Evolutionary conservation across 495 filamentous ascomycete genomes (phyloP), one percentile per base, ranked within the genome.

Genomic region (Tuber brumale): DNA sequence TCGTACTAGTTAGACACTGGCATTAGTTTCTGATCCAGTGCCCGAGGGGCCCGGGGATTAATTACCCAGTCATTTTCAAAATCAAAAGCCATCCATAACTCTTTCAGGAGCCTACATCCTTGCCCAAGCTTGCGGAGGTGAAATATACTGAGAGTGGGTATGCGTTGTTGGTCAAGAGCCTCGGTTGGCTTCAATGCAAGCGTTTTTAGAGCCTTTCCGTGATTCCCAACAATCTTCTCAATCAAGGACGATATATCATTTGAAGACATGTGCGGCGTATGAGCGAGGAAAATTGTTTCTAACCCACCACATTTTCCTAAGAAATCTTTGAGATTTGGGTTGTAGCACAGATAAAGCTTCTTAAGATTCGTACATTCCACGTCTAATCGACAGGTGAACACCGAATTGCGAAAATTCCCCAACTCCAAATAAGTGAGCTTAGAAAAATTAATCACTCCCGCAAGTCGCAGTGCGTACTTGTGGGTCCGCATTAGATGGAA

Each of bases 41-140:
- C n/a, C 18, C 57, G 57, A 31, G n/a, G 12, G 57, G 57, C 9
- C 0, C 12, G 57, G 57, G 51, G 12, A 16, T 31, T n/a, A 66
- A 66, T 66, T 66, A 66, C 57, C 57, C 57, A 66, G 18, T 66
- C 27, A 66, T 66, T 66, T 7, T 66, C 57, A 66, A 66, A 66
- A 6, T 66, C 57, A 66, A 66, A 66, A 66, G 57, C 57, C 57
- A 31, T 66, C 57, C 57, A 66, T 31, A 66, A 31, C n/a, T 66
- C 57, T 31, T 66, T 66, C 57, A 66, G 57, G n/a, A 66, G 27
- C 27, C 57, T 66, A 66, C 57, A 66, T 5, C 57, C 57, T 31
- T 66, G 57, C 3, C 57, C 57, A 31, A 66, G 57, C 23, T 66
- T 66, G 57, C 57, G 57, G 12, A 66, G 57, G 57, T 66, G 57